Evolutionary conservation across 2,329 filamentous ascomycete species (phyloP).

Genomic region (Epichloe gansuensis): DNA sequence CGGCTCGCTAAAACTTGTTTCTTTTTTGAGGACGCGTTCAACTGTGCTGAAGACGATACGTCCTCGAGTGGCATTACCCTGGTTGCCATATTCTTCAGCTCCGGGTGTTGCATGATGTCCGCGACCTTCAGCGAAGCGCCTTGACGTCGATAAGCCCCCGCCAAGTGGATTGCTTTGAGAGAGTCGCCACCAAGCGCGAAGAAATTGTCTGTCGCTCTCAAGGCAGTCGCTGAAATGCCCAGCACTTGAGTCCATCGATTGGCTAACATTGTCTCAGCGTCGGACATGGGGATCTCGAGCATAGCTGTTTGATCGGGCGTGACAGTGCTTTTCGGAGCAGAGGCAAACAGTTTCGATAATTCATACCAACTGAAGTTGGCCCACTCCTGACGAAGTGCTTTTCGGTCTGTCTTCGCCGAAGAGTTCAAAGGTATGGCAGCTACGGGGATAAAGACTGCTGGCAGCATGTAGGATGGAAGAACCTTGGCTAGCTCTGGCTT

Average conservation of each 20-base stretch:
- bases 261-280: background rate
- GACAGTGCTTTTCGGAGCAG: background rate
- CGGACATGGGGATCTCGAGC: background rate
- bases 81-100: background rate
- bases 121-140: background rate
- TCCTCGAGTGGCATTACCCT: too few relatives aligned
- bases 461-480: background rate
- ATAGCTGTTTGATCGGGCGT: background rate
- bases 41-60: too few relatives aligned
- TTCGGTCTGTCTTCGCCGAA: background rate
- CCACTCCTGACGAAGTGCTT: background rate
- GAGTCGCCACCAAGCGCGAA: slow-evolving; percentile 2
- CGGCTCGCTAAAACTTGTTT: too few relatives aligned
- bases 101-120: background rate
- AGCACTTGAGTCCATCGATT: slow-evolving; percentile 8
- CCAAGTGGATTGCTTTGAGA: background rate
- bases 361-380: too few relatives aligned
- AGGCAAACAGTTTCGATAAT: background rate
- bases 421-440: background rate
- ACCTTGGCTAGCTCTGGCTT: background rate
- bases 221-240: too few relatives aligned
- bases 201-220: slow-evolving; percentile 16
- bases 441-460: background rate
- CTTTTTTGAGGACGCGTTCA: too few relatives aligned
- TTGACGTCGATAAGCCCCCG: background rate